Conservation (phyloP, 441 rosid genomes). For the Isatis lusitanica region DNA sequence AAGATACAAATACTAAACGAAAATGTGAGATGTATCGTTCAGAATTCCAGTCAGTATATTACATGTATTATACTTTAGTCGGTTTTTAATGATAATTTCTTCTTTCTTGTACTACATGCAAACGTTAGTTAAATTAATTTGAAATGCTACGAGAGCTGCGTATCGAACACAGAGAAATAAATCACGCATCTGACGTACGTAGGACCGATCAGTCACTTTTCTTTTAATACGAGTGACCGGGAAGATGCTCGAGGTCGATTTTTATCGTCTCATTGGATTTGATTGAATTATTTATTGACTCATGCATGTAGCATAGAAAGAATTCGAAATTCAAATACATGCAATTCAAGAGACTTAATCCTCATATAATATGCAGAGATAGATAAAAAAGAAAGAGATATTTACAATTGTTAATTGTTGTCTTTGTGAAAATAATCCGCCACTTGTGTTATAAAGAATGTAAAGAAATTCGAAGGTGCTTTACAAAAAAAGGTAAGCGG, state of each 20-base stretch:
- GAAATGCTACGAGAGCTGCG: background rate
- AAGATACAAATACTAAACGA: background rate
- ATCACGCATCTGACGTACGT: background rate
- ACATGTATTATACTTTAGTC: background rate
- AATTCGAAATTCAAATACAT: background rate
- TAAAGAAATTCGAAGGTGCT: background rate
- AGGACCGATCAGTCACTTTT: background rate
- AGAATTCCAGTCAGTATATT: background rate
- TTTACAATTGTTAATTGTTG: background rate
- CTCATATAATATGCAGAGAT: background rate
- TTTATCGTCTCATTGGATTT: background rate
- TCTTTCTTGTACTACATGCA: background rate
- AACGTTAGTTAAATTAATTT: background rate
- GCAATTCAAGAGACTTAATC: too few relatives aligned
- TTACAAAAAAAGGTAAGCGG: background rate
- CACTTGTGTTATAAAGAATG: background rate
- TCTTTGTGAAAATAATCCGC: background rate
- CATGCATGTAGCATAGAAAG: background rate
- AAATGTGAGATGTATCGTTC: background rate
- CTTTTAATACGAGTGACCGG: background rate
- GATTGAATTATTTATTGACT: background rate
- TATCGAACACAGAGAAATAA: background rate
- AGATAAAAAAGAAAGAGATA: background rate
- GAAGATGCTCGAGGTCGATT: slow-evolving; percentile 9
- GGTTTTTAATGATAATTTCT: background rate